Conservation (phyloP, 192 early-diverging fungal species). For the Anaeromyces robustus region DNA sequence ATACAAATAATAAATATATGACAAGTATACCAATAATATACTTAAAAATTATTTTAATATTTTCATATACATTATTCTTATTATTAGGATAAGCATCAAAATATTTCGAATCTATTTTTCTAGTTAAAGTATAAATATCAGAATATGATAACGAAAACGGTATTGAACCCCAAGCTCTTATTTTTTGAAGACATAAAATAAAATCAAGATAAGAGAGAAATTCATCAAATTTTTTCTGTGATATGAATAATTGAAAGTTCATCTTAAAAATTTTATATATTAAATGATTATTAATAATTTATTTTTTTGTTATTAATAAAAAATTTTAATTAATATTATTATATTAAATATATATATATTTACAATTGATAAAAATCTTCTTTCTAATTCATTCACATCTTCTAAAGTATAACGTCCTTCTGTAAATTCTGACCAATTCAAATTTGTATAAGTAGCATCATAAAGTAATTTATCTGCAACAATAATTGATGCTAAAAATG, state of each 20-base stretch:
- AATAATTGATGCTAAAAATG: slow-evolving; percentile 11
- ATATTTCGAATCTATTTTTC: not conserved
- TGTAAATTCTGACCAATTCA: slow-evolving; percentile 7
- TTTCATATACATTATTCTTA: not conserved
- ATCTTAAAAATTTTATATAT: not conserved
- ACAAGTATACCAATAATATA: not conserved
- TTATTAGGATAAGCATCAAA: not conserved
- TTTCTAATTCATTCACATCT: slow-evolving; percentile 7
- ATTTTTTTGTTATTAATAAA: too few relatives aligned
- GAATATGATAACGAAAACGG: not conserved
- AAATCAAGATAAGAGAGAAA: not conserved
- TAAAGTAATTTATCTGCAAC: slow-evolving; percentile 12
- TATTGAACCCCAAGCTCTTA: not conserved
- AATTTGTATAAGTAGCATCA: slow-evolving; percentile 11
- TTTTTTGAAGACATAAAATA: not conserved
- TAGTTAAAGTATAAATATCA: not conserved
- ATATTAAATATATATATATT: not conserved
- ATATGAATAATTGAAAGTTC: not conserved
- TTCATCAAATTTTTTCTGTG: not conserved
- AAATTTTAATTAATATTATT: too few relatives aligned
- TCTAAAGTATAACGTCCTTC: slow-evolving; percentile 5
- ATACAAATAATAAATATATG: not conserved
- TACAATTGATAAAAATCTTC: not conserved
- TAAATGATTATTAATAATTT: too few relatives aligned
- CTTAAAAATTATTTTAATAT: not conserved